Conservation (phyloP, 495 filamentous ascomycete genomes). For the Evernia prunastri region DNA sequence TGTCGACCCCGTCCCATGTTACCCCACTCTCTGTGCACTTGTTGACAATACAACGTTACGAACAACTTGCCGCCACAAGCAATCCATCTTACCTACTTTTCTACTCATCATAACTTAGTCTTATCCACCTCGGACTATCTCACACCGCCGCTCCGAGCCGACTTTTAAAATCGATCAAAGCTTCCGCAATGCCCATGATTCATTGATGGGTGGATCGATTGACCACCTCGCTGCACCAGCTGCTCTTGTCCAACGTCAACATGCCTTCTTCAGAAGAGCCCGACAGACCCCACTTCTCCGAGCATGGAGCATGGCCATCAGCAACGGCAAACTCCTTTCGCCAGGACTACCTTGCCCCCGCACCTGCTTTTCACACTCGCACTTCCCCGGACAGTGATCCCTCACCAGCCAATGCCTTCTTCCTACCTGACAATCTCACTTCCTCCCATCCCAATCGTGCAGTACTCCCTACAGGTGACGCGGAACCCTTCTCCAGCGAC, state of each 20-base stretch:
- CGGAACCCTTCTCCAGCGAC: background rate
- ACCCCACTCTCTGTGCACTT: too few relatives aligned
- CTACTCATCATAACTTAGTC: too few relatives aligned
- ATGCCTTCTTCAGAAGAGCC: slow-evolving; percentile 5
- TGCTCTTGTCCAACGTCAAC: background rate
- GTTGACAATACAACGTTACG: too few relatives aligned
- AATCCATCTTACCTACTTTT: too few relatives aligned
- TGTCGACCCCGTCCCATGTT: too few relatives aligned
- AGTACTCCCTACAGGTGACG: background rate
- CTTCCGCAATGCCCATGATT: too few relatives aligned
- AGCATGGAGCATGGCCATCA: slow-evolving; percentile 20
- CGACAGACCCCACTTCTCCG: slow-evolving; percentile 7
- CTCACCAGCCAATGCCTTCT: background rate
- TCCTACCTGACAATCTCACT: background rate
- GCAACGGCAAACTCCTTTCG: slow-evolving; percentile 23
- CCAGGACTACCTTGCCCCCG: slow-evolving; percentile 18
- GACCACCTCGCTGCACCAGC: background rate
- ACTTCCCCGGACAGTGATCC: background rate
- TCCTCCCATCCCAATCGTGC: background rate
- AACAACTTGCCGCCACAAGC: too few relatives aligned
- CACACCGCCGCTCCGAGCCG: too few relatives aligned
- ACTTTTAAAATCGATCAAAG: background rate
- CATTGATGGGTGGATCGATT: too few relatives aligned
- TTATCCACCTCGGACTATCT: too few relatives aligned
- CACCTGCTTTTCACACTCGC: background rate